Percentiles rank a stretch among this genome's conserved stretches.
These are phyloP conservation scores for Globisporangium barbulae DNA, from an alignment of 352 stramenopile species.

Conservation along the genomic window DNA sequence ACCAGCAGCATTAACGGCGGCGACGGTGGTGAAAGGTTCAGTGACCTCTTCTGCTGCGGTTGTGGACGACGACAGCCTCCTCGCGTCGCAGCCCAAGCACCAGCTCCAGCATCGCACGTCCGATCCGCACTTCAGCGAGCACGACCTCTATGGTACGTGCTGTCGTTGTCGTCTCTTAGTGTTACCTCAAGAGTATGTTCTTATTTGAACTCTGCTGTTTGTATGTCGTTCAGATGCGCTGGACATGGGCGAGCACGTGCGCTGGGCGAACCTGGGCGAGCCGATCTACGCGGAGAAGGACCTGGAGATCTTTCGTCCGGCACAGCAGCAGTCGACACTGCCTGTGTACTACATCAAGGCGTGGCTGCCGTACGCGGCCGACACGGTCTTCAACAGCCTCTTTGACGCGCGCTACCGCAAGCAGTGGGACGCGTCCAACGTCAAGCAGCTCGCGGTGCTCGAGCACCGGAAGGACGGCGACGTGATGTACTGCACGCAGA, in stretches of 20 bases:
- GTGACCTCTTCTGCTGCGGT: neutral
- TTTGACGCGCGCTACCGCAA: conserved; percentile 58
- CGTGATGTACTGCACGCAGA: conserved; percentile 59
- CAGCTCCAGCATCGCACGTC: conserved; percentile 55
- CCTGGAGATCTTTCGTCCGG: conserved; percentile 65
- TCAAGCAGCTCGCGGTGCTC: conserved; percentile 44
- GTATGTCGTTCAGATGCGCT: conserved; percentile 39
- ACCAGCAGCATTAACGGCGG: neutral
- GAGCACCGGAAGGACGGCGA: conserved; percentile 45
- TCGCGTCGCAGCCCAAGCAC: conserved; percentile 21
- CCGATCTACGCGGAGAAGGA: conserved; percentile 72
- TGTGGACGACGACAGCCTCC: neutral
- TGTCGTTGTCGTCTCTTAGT: conserved; percentile 7
- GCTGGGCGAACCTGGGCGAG: conserved; percentile 58
- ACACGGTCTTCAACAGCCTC: conserved; percentile 67
- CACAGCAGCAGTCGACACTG: conserved; percentile 45
- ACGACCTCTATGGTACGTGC: conserved; percentile 40
- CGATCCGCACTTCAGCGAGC: conserved; percentile 58
- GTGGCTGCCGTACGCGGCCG: conserved; percentile 63
- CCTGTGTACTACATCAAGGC: conserved; percentile 71
- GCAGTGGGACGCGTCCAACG: conserved; percentile 43
- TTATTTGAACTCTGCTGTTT: neutral
- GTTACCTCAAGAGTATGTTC: neutral
- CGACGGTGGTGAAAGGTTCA: neutral
- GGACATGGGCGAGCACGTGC: conserved; percentile 62